These are phyloP conservation scores for Lolium perenne DNA, from an alignment of 176 grass and related monocot genomes.

Conservation along the genomic window DNA sequence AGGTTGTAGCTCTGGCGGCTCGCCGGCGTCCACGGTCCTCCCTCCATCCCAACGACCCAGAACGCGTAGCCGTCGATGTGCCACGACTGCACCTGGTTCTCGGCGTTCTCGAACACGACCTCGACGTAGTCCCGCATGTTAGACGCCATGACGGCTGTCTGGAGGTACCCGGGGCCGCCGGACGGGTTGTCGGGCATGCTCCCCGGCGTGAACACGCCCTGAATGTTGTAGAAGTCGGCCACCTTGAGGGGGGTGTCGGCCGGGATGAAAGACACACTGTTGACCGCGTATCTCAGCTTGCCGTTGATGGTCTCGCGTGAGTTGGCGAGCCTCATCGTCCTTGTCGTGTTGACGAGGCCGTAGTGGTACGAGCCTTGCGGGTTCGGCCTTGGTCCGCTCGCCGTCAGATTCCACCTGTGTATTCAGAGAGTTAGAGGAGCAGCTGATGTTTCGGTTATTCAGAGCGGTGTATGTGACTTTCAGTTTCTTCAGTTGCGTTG, in stretches of 20 bases:
- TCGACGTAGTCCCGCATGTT: constrained; percentile 91
- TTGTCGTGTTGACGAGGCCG: constrained; percentile 85
- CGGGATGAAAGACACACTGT: constrained; percentile 77
- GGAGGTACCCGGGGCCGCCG: constrained; percentile 62
- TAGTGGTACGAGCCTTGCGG: constrained; percentile 99
- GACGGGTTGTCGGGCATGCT: constrained; percentile 80
- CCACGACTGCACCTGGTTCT: constrained; percentile 82
- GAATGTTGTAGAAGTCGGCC: constrained; percentile 91
- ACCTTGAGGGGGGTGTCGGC: constrained; percentile 90
- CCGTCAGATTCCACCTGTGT: constrained; percentile 87
- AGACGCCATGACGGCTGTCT: constrained; percentile 84
- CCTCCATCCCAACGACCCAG: constrained; percentile 95
- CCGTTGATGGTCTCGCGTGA: constrained; percentile 70
- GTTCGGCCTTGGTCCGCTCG: constrained; percentile 94
- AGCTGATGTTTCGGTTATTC: not conserved
- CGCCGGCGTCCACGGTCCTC: constrained; percentile 74
- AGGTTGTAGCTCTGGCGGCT: constrained; percentile 83
- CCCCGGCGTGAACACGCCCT: constrained; percentile 72
- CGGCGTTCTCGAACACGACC: constrained; percentile 78
- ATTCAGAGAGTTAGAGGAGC: not conserved
- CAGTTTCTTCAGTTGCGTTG: not conserved
- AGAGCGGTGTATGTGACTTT: not conserved
- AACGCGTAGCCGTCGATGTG: constrained; percentile 95
- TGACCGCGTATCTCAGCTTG: constrained; percentile 92
- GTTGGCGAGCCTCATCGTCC: constrained; percentile 80